phyloP scores from a whole-genome alignment of 352 stramenopile genomes.

The Pythium dissimile region DNA sequence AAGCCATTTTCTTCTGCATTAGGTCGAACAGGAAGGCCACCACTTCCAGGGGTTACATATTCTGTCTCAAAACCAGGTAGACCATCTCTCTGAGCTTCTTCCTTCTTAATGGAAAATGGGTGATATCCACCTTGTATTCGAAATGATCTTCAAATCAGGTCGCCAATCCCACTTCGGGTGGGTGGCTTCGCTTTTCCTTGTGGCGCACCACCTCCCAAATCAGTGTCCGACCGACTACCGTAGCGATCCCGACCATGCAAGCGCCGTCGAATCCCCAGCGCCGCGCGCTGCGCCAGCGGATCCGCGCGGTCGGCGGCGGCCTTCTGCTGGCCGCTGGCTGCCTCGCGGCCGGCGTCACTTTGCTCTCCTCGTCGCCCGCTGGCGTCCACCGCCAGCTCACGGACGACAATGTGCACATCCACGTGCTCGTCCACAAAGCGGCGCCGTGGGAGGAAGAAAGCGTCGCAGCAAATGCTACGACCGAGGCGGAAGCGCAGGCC shows the following conservation, averaged over 20 bases:
- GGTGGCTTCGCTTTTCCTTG: neutral
- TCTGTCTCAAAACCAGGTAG: too few species aligned
- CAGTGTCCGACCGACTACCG: neutral
- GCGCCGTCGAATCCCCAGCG: neutral
- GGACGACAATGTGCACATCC: neutral
- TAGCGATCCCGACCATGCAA: neutral
- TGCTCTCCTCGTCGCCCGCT: conserved; percentile 1
- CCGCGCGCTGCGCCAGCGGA: conserved; percentile 11
- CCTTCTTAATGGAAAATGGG: too few species aligned
- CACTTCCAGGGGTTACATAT: too few species aligned
- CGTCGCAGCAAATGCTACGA: neutral
- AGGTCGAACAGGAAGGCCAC: too few species aligned
- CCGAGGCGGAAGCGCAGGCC: conserved; percentile 19
- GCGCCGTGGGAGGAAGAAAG: neutral
- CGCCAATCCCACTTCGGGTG: too few species aligned
- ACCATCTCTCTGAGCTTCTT: too few species aligned
- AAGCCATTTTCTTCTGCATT: neutral
- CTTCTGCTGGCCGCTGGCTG: conserved; percentile 9
- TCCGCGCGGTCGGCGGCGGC: conserved; percentile 11
- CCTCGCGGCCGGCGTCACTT: conserved; percentile 1
- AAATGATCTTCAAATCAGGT: neutral
- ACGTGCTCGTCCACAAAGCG: conserved; percentile 6
- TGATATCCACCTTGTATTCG: neutral
- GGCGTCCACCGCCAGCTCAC: conserved; percentile 1
- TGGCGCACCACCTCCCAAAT: neutral